Base-by-base conservation (phyloP, 1,284 basidiomycete species). In the Malassezia arunalokei region DNA sequence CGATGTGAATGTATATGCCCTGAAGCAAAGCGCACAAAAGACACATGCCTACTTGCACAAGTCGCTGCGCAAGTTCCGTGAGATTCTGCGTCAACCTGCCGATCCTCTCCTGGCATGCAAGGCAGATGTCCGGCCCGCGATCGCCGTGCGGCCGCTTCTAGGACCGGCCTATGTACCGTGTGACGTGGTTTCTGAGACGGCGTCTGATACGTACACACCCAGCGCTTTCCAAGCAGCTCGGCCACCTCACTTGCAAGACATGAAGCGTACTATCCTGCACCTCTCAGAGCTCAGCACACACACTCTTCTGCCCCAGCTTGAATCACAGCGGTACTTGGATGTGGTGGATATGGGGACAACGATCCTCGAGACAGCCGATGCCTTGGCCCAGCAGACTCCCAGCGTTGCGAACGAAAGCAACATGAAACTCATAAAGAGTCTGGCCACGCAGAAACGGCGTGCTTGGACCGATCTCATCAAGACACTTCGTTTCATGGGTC, bases 11-110 rank as follows among this genome's bases (percentile, higher is more conserved):
- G 85, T 98, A 8, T 86, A 88, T 60, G 90, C 94, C 3, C 79
- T 99, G 59, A 87, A 86, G 73, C 83, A 86, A 58, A 96, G 90
- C 65, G 91, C 92, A 0, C 82, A 85, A 62, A 85, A 82, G 68
- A 89, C 87, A 1, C 94, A 99, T 73, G 82, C 83, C 56, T 87
- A 91, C 60, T 78, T 99, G 11, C 92, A 91, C 80, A 89, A 87
- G 74, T 81, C 83, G 60, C 81, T 96, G 57, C 82, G 87, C 56
- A 94, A 88, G 75, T 94, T 92, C 77, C 81, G 90, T n/a, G 85
- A 88, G 43, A 76, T 89, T 24, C 78, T 98, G 9, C 81, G 84
- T 43, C 83, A 87, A 71, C 84, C 89, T 0, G 78, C 73, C n/a
- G 74, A 71, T 24, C 67, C 63, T n/a, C 40, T 64, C 47, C 51